Base-by-base conservation (phyloP, 2,329 filamentous ascomycete species). In the Talaromyces funiculosus region DNA sequence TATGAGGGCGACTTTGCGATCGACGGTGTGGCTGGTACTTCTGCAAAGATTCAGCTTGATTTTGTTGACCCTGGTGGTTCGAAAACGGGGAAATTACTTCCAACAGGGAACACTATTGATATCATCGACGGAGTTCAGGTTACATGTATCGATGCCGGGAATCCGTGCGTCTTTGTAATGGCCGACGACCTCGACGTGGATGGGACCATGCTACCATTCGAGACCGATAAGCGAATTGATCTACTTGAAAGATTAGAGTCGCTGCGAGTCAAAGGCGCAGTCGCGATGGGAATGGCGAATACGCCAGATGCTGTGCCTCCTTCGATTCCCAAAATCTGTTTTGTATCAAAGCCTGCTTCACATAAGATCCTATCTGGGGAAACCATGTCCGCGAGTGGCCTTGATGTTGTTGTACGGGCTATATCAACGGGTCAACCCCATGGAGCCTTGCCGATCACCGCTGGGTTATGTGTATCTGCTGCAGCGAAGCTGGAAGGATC, bases 51-150 rank as follows among this genome's bases (percentile, higher is more conserved):
- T 59, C 78, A 80, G 40, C 75, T 89, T 37, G 82, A 83, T 43
- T 90, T 89, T 66, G 70, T 86, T 5, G 72, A 85, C 43, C 86
- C 87, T 0, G 84, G 80, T 9, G 86, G 86, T 0, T 84, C 85
- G 9, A 84, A 84, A 67, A 90, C 87, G 0, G 85, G 85, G 2
- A 82, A 78, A 62, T 67, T 84, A 0, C 75, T 88, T 8, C 86
- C 86, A 0, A 89, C 86, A 0, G 84, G 84, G 0, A 82, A 80
- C 40, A 67, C 74, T 0, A 68, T 80, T 0, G 85, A 89, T 67
- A 68, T 57, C 0, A 74, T 89, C 16, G 74, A 78, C 7, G 78
- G 75, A 0, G 70, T 84, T 3, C 65, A 69, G 3, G 83, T 80
- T 0, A 86, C 84, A 1, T 82, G 86, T 26, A 78, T 88, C 1